Percentiles rank a stretch among this genome's conserved stretches.
phyloP scores from a whole-genome alignment of 257 asterid genomes.

The Solanum pennellii region DNA sequence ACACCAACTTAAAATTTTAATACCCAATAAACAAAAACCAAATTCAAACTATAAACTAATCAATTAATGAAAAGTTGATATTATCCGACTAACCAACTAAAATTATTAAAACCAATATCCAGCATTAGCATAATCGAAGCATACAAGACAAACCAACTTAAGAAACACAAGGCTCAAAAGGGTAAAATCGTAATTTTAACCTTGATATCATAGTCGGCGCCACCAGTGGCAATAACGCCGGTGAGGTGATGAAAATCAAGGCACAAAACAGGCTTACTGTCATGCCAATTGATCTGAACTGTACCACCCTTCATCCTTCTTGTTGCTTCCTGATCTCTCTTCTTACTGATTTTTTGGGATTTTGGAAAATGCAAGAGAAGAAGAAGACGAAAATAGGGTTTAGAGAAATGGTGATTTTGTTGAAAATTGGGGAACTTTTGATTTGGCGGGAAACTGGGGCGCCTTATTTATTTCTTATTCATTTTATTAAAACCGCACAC shows the following conservation, averaged over 20 bases:
- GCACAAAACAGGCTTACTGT: constrained; percentile 76
- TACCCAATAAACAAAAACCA: neutral
- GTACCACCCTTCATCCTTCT: constrained; percentile 74
- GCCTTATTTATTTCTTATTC: neutral
- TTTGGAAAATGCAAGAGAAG: neutral
- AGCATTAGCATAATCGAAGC: neutral
- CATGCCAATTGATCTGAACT: constrained; percentile 93
- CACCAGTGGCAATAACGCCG: constrained; percentile 78
- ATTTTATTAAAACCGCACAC: neutral
- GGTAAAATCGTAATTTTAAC: constrained; percentile 10
- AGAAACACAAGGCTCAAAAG: neutral
- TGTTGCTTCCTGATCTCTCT: neutral
- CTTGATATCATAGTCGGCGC: constrained; percentile 94
- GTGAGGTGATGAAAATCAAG: constrained; percentile 78
- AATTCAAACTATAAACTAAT: neutral
- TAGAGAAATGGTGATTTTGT: neutral
- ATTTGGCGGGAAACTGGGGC: neutral
- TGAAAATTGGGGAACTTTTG: neutral
- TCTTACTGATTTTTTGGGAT: neutral
- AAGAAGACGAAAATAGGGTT: neutral
- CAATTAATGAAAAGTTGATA: neutral
- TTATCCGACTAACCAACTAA: too few relatives aligned
- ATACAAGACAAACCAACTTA: neutral
- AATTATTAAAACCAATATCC: neutral
- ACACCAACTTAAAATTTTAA: neutral